A percentile compares a stretch with the other conserved stretches of the same genome.
Evolutionary conservation across 805 yeast genomes (phyloP).

Genomic region (Yarrowia osloensis): DNA sequence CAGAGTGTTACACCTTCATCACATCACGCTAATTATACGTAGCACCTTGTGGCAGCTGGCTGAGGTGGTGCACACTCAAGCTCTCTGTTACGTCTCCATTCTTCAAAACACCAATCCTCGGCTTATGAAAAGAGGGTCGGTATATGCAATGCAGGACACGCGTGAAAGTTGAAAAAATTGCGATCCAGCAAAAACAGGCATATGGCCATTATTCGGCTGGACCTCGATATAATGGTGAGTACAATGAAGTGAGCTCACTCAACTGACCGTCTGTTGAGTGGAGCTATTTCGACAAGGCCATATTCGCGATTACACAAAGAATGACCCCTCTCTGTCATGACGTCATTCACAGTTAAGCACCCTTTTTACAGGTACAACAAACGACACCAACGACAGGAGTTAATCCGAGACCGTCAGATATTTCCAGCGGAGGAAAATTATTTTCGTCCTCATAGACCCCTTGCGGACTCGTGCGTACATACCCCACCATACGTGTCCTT

Average conservation of each 20-base stretch:
- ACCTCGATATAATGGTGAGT: background rate
- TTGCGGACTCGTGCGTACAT: background rate
- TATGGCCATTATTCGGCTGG: background rate
- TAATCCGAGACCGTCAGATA: background rate
- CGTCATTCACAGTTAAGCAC: background rate
- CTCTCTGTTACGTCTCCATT: background rate
- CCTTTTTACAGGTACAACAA: too few species aligned
- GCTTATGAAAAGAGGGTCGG: background rate
- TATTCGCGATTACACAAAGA: background rate
- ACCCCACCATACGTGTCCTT: conserved; percentile 3
- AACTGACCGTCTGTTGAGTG: background rate
- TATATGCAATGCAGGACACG: conserved; percentile 13
- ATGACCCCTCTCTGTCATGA: background rate
- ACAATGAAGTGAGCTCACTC: background rate
- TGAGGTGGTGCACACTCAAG: background rate
- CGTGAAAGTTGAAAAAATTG: conserved; percentile 10
- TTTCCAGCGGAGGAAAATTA: background rate
- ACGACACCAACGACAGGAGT: background rate
- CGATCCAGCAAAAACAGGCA: background rate
- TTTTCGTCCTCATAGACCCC: background rate
- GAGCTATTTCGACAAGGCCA: background rate
- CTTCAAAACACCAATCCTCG: background rate
- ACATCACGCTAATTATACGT: background rate
- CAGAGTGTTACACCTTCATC: too few species aligned
- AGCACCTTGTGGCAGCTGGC: background rate